Evolutionary conservation across 1,284 basidiomycete genomes (phyloP).

Genomic region (Termitomyces sp.): DNA sequence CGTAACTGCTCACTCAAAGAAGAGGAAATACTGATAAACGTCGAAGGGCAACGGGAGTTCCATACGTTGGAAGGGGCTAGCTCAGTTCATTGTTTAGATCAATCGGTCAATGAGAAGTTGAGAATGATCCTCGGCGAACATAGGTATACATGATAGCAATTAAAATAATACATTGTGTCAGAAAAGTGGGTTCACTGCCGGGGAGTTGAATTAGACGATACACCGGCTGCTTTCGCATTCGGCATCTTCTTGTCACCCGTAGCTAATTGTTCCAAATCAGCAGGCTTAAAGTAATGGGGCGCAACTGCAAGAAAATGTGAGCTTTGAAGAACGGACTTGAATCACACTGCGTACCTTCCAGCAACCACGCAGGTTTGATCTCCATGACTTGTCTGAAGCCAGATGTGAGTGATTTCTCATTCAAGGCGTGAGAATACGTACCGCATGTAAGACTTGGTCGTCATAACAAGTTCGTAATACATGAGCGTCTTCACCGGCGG

Average conservation of each 20-base stretch:
- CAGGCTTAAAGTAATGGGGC: constrained; percentile 89
- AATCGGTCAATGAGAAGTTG: background rate
- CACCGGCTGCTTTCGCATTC: constrained; percentile 47
- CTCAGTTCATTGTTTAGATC: background rate
- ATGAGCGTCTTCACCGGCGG: constrained; percentile 88
- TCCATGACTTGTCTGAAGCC: constrained; percentile 87
- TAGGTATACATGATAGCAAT: constrained; percentile 11
- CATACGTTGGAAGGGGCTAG: constrained; percentile 61
- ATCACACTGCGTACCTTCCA: constrained; percentile 66
- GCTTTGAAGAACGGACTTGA: background rate
- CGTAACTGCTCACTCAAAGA: constrained; percentile 21
- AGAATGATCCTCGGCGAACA: background rate
- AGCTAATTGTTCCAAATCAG: constrained; percentile 80
- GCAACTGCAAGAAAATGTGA: constrained; percentile 53
- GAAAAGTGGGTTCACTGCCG: constrained; percentile 2
- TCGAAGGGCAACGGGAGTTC: constrained; percentile 51
- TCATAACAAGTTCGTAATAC: constrained; percentile 94
- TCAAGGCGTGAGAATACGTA: constrained; percentile 23
- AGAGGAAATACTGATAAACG: background rate
- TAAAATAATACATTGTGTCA: constrained; percentile 4
- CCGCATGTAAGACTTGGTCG: constrained; percentile 82
- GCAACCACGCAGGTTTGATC: constrained; percentile 90
- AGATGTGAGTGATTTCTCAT: background rate
- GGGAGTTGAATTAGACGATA: constrained; percentile 17
- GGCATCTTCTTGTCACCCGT: constrained; percentile 90